Evolutionary conservation across 306 rosid genomes (phyloP), one percentile per base, ranked within the genome.

Genomic region (Cucurbita maxima): DNA sequence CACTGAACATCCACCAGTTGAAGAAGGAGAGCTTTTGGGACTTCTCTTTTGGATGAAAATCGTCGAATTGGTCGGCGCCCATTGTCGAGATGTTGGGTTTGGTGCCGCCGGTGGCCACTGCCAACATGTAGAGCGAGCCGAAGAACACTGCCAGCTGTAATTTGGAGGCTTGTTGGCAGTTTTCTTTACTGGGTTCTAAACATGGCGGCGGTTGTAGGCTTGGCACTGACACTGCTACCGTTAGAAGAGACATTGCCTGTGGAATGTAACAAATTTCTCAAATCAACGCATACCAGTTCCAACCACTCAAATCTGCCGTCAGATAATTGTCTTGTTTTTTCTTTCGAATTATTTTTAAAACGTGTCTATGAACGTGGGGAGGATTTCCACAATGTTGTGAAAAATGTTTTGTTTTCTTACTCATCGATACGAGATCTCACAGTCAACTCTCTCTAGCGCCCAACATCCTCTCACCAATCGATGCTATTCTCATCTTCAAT

Each of bases 1-100:
- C 86, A 66, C 96, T 90, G 41, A 93, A 93, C 97, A 90, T 86
- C 98, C 98, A 93, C 98, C 98, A 93, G 22, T 93, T 93, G 85
- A 93, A 93, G 86, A 93, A 93, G 3, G 97, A 93, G 2, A 87
- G 88, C 74, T 93, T 93, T 1, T 82, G 82, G 14, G 77, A 72
- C 76, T 93, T 93, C 85, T 93, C 98, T 48, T 82, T 63, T 4
- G 88, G 88, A 25, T 93, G 72, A 37, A 90, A 90, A 7, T 93
- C 97, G 55, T 93, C 98, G 66, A 93, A 93, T 22, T 93, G 98
- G 80, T 93, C 98, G 4, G 98, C 97, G 1, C 98, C 98, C 25
- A 90, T 87, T 55, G 98, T 88, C 19, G 97, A 90, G n/a, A 93
- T 93, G 72, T 93, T 93, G 45, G 98, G 97, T 36, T 93, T 90